Percentiles rank a stretch among this genome's conserved stretches.
Conservation (phyloP, 768 basidiomycete genomes). For the Amanita pallidorosea region DNA sequence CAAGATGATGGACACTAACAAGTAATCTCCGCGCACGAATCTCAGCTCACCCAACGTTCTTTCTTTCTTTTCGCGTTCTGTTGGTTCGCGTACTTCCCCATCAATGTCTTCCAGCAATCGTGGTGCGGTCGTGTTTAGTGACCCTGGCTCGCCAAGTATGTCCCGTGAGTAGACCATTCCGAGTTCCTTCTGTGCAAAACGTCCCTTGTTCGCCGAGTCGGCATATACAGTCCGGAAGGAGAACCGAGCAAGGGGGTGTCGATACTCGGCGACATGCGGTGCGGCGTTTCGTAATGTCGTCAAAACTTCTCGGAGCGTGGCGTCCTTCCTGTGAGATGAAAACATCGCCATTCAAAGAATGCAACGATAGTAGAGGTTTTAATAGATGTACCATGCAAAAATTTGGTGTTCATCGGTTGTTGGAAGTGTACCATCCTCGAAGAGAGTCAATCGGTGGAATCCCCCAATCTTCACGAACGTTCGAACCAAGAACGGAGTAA, state of each 20-base stretch:
- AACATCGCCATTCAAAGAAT: neutral
- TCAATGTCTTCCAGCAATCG: conserved; percentile 47
- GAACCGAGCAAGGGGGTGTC: conserved; percentile 75
- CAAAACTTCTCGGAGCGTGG: conserved; percentile 69
- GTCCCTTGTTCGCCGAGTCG: conserved; percentile 60
- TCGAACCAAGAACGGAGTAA: conserved; percentile 72
- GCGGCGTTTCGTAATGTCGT: conserved; percentile 67
- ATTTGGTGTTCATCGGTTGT: conserved; percentile 76
- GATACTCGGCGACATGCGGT: conserved; percentile 59
- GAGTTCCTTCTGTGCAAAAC: conserved; percentile 67
- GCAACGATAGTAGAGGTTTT: neutral
- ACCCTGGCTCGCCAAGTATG: conserved; percentile 71
- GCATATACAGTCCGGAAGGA: conserved; percentile 74
- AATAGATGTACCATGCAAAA: conserved; percentile 57
- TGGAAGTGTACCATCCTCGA: conserved; percentile 70
- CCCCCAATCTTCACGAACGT: conserved; percentile 75
- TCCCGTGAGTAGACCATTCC: conserved; percentile 78
- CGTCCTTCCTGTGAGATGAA: conserved; percentile 55
- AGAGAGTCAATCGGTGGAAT: conserved; percentile 63
- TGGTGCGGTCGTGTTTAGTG: conserved; percentile 44
- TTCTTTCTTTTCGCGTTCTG: conserved; percentile 47
- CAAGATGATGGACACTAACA: conserved; percentile 63
- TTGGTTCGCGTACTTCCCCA: conserved; percentile 19
- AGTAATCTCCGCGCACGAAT: conserved; percentile 74
- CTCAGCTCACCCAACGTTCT: conserved; percentile 70